Evolutionary conservation across 257 asterid genomes (phyloP), one percentile per base, ranked within the genome.

Genomic region (Cordia subcordata): DNA sequence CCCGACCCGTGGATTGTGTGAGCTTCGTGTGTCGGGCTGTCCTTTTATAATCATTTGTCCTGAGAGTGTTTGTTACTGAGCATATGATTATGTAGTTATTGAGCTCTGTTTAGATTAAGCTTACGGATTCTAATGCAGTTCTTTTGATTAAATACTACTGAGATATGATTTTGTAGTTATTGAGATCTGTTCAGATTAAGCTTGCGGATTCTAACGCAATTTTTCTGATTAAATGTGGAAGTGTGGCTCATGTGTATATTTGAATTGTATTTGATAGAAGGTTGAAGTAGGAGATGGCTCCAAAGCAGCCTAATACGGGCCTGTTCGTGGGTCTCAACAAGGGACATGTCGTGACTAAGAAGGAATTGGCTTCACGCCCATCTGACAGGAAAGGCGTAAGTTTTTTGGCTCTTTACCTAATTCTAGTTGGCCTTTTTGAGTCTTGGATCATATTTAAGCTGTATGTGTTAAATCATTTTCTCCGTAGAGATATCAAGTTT

Each of bases 361-460:
- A 85, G 76, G 96, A 87, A 51, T 59, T 87, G 57, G 90, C 90
- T 8, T 84, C 95, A 0, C 94, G 94, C 58, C 97, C 97, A 1
- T 87, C 97, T 0, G 90, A 73, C 22, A 78, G 97, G 75, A 87
- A 90, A 78, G 97, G 97, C 68, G 97, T 90, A 80, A 65, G 81
- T 61, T 59, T 21, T 12, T 32, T 32, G 13, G 3, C 18, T 22
- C 21, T 22, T 0, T 13, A 10, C 1, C 11, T 19, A n/a, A 13
- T 51, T 45, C 22, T 9, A 11, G 64, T 49, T 46, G 3, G 16
- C 8, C 23, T 16, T 12, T 39, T 27, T 16, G 38, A 5, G 2
- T 42, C 14, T 1, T 42, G 47, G 15, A 42, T 3, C 6, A 27
- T 27, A 6, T 27, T 3, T 27, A 6, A 3, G 35, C 35, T 27